Evolutionary conservation across 306 rosid species (phyloP).

Genomic region (Sesbania bispinosa): DNA sequence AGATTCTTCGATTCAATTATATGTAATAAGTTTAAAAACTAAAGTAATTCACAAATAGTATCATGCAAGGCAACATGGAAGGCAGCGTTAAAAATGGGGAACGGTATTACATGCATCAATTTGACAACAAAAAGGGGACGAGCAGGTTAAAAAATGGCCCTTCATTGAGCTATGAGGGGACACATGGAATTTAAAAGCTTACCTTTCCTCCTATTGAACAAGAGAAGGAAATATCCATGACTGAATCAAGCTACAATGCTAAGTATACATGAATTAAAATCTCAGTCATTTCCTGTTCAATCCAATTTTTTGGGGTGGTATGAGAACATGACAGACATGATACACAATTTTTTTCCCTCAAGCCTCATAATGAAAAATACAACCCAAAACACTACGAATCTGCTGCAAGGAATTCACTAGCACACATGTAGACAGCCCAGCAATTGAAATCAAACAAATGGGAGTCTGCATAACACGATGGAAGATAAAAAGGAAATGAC

Average conservation of each 20-base stretch:
- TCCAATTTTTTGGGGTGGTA: slow-evolving; percentile 18
- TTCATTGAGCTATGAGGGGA: slow-evolving; percentile 3
- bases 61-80: no score
- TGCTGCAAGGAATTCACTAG: slow-evolving; percentile 32
- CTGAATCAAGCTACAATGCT: slow-evolving; percentile 11
- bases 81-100: no score
- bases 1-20: no score
- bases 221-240: slow-evolving; percentile 3
- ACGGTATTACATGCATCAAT: slow-evolving; percentile 1
- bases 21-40: no score
- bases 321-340: not conserved
- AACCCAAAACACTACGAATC: slow-evolving; percentile 38
- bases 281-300: slow-evolving; percentile 9
- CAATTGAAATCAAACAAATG: slow-evolving; percentile 32
- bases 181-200: not conserved
- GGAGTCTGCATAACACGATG: slow-evolving; percentile 31
- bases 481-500: slow-evolving; percentile 30
- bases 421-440: slow-evolving; percentile 36
- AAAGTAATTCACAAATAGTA: no score
- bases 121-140: not conserved
- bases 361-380: slow-evolving; percentile 29
- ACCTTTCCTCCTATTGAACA: not conserved
- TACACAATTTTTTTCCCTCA: slow-evolving; percentile 22
- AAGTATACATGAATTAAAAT: slow-evolving; percentile 15
- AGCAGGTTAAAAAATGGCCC: not conserved